phyloP scores from a whole-genome alignment of 176 grass and related monocot genomes.

The Eremochloa ophiuroides region DNA sequence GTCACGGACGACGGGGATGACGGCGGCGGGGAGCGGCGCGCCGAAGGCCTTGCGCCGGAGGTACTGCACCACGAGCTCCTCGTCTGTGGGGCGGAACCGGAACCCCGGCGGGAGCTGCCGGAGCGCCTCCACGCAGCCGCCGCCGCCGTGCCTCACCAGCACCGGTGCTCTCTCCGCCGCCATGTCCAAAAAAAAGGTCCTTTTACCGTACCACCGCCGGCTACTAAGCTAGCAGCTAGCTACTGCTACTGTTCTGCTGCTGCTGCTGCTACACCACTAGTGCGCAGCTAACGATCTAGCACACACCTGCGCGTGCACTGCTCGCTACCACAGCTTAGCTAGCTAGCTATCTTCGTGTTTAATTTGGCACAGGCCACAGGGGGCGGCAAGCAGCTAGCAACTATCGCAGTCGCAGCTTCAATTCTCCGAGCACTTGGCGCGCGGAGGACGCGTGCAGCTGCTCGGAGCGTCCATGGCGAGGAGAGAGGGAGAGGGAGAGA shows the following conservation, averaged over 20 bases:
- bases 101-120: conserved; percentile 77
- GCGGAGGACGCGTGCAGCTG: conserved; percentile 24
- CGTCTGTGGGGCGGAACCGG: conserved; percentile 77
- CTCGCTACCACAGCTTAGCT: background rate
- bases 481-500: background rate
- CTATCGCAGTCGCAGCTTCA: too few relatives aligned
- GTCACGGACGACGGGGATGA: conserved; percentile 60
- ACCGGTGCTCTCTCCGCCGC: conserved; percentile 35
- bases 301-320: background rate
- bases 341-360: background rate
- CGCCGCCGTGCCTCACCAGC: conserved; percentile 32
- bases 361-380: background rate
- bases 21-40: conserved; percentile 61
- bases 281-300: background rate
- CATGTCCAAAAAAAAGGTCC: background rate
- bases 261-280: background rate
- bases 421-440: too few relatives aligned
- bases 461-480: conserved; percentile 38
- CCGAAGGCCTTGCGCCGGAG: conserved; percentile 62
- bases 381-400: background rate
- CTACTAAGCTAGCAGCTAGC: background rate
- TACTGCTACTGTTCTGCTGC: background rate
- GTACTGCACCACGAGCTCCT: conserved; percentile 93
- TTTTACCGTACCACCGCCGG: background rate
- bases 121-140: conserved; percentile 30